Percentiles rank a stretch among this genome's conserved stretches.
Conservation (phyloP, 345 rosid species). For the Hypericum androsaemum region DNA sequence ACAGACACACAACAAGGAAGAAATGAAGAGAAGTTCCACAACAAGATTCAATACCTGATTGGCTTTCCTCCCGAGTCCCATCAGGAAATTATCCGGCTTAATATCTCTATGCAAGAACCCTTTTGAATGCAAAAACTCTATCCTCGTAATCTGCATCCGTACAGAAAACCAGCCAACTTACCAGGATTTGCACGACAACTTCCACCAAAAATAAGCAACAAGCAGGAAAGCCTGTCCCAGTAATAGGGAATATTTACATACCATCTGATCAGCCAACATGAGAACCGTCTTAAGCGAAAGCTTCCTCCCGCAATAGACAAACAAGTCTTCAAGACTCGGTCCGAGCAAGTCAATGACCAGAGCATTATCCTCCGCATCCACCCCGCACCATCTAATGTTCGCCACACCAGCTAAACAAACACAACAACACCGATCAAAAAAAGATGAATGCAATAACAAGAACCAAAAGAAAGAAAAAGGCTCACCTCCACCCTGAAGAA, state of each 20-base stretch:
- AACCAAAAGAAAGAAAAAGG: background rate
- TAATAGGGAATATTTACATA: conserved; percentile 10
- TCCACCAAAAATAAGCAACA: too few relatives aligned
- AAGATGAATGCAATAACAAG: background rate
- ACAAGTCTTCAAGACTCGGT: conserved; percentile 88
- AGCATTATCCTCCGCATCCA: conserved; percentile 65
- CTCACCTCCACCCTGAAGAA: conserved; percentile 90
- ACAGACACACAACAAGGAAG: background rate
- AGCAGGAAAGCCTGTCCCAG: too few relatives aligned
- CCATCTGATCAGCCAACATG: conserved; percentile 95
- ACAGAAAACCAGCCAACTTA: background rate
- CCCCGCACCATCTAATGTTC: conserved; percentile 72
- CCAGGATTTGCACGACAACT: too few relatives aligned
- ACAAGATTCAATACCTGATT: conserved; percentile 38
- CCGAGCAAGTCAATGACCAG: conserved; percentile 84
- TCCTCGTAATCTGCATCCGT: conserved; percentile 40
- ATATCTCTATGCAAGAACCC: conserved; percentile 80
- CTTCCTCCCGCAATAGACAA: conserved; percentile 82
- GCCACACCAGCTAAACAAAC: conserved; percentile 57
- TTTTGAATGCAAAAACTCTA: conserved; percentile 68
- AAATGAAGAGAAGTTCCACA: background rate
- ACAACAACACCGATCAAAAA: background rate
- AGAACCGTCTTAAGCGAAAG: conserved; percentile 80
- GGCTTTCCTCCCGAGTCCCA: conserved; percentile 74
- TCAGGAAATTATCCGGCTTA: conserved; percentile 72